These are phyloP conservation scores for Phytophthora pluvialis DNA, from an alignment of 352 stramenopile species.

Conservation along the genomic window DNA sequence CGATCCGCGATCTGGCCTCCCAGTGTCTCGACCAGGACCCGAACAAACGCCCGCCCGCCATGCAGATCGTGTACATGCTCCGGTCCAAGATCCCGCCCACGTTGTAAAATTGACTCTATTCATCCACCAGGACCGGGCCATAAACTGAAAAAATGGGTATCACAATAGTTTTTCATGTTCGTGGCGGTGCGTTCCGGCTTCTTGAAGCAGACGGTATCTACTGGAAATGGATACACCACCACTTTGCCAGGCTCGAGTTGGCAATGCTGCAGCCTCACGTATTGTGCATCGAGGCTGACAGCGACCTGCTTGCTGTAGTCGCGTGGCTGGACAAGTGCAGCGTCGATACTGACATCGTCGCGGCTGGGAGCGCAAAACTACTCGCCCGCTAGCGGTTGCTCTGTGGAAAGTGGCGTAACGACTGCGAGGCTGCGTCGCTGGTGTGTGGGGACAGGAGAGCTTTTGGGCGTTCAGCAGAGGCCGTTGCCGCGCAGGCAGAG, in stretches of 20 bases:
- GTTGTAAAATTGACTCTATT: conserved; percentile 32
- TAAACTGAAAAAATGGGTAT: conserved; percentile 18
- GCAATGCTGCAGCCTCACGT: not conserved
- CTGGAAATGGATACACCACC: conserved; percentile 8
- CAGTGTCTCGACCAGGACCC: conserved; percentile 49
- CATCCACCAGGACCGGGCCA: not conserved
- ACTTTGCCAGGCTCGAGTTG: not conserved
- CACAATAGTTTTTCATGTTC: conserved; percentile 27
- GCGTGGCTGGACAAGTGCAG: no score
- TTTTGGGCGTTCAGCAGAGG: conserved; percentile 29
- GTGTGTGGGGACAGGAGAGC: conserved; percentile 1
- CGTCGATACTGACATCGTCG: not conserved
- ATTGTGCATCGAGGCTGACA: not conserved
- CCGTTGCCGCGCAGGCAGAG: conserved; percentile 30
- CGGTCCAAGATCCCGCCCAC: conserved; percentile 51
- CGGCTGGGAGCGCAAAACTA: not conserved
- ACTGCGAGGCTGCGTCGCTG: conserved; percentile 26
- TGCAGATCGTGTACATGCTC: conserved; percentile 55
- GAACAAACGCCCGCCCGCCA: conserved; percentile 46
- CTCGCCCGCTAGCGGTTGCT: conserved; percentile 20
- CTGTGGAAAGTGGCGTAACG: conserved; percentile 31
- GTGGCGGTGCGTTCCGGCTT: conserved; percentile 1
- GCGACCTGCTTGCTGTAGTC: no score
- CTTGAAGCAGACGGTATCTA: conserved; percentile 14
- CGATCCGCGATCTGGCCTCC: conserved; percentile 42